Evolutionary conservation across 495 filamentous ascomycete species (phyloP).

Genomic region (Darksidea phi): DNA sequence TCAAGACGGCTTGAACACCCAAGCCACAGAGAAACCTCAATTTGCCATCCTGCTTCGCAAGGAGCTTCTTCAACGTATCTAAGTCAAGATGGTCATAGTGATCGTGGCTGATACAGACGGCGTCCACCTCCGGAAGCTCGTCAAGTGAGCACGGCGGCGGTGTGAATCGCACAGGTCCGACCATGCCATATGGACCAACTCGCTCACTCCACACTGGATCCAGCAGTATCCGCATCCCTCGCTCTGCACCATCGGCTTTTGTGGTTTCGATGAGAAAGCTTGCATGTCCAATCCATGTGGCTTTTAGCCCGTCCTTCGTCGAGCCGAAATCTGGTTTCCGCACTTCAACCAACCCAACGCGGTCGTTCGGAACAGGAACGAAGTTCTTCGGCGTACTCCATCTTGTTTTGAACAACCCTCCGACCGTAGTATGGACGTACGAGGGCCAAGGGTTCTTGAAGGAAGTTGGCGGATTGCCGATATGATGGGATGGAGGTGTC

Average conservation of each 20-base stretch:
- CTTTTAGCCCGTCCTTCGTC: conserved; percentile 39
- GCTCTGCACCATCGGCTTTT: conserved; percentile 23
- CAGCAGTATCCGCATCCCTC: conserved; percentile 48
- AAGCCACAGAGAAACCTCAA: conserved; percentile 50
- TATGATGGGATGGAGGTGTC: conserved; percentile 32
- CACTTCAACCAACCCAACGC: conserved; percentile 39
- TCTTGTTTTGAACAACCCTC: conserved; percentile 32
- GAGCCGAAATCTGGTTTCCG: conserved; percentile 42
- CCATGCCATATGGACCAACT: conserved; percentile 48
- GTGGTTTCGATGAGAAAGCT: conserved; percentile 49
- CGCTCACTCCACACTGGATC: conserved; percentile 57
- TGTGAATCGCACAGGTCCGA: conserved; percentile 53
- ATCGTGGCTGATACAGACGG: conserved; percentile 53
- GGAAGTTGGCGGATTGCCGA: conserved; percentile 40
- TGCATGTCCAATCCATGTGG: conserved; percentile 58
- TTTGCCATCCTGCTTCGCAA: conserved; percentile 34
- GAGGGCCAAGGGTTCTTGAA: conserved; percentile 60
- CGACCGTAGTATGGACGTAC: conserved; percentile 38
- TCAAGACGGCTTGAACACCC: conserved; percentile 44
- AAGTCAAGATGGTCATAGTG: conserved; percentile 57
- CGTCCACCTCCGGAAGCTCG: conserved; percentile 52
- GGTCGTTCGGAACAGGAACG: conserved; percentile 42
- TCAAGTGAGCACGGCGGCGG: conserved; percentile 51
- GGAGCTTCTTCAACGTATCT: conserved; percentile 45
- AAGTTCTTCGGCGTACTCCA: conserved; percentile 40